Evolutionary conservation across 2,329 filamentous ascomycete genomes (phyloP), one percentile per base, ranked within the genome.

Genomic region (Annulohypoxylon truncatum): DNA sequence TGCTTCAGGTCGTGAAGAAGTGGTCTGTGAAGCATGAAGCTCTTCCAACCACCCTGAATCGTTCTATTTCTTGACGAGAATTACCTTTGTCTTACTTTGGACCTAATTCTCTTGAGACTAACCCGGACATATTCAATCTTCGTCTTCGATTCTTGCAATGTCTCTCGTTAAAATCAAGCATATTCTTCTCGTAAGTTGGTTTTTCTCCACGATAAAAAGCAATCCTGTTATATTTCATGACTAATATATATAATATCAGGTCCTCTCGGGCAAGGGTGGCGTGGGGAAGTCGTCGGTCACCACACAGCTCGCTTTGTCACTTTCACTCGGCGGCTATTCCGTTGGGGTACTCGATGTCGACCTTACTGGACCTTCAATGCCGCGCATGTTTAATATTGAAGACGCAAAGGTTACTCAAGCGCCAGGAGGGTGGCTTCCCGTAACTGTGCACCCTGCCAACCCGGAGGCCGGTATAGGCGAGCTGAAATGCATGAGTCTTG

Each of bases 271-370:
- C 73, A 99, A 99, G 86, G 96, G 96, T 76, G 96, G 96, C 73
- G 96, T 99, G 18, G 96, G 96, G 63, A 99, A 99, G 84, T 98
- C 95, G 44, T 97, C 94, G 55, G 90, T 97, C n/a, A 98, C 96
- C 0, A 96, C 95, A 1, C 96, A 99, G 79, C 89, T 99, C 13
- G 96, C 96, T 7, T 87, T 99, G 35, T 94, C 94, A 0, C 89
- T 99, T 29, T 90, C 93, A 1, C 86, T 96, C 0, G 88, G 92
- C 69, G 95, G 95, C 62, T 88, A 95, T 77, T 94, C 92, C 0
- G 95, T 98, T 44, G 96, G 96, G 56, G 94, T 99, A 26, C 91
- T 99, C 71, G 96, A 99, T 78, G 90, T 98, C 77, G 96, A 99
- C 78, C 87, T 99, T 15, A 99, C 96, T 0, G 96, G 96, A 0